phyloP scores from a whole-genome alignment of 257 asterid genomes.

The Solanum megistacrolobum region DNA sequence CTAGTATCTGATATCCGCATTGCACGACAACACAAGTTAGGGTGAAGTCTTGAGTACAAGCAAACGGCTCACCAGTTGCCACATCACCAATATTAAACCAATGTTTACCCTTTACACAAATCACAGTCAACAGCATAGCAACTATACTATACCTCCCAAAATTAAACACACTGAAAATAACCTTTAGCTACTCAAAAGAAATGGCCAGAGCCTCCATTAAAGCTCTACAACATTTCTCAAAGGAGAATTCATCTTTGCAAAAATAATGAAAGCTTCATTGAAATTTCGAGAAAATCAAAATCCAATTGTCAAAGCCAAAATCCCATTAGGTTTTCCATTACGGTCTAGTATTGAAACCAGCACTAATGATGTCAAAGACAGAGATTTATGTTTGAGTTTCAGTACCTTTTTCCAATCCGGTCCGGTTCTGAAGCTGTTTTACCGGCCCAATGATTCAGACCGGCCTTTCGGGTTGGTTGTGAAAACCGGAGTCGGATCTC shows the following conservation, averaged over 20 bases:
- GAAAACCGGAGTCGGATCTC: neutral
- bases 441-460: neutral
- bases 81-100: neutral
- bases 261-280: slow-evolving; percentile 1
- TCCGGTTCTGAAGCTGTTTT: neutral
- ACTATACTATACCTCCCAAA: neutral
- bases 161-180: neutral
- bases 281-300: slow-evolving; percentile 3
- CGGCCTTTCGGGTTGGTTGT: neutral
- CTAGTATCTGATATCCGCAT: too few species aligned
- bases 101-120: neutral
- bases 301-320: neutral
- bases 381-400: neutral
- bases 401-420: neutral
- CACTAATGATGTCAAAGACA: neutral
- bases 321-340: neutral
- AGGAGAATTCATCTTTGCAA: neutral
- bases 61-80: neutral
- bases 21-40: too few species aligned
- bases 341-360: neutral
- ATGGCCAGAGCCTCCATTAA: neutral
- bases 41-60: neutral
- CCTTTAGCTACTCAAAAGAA: neutral
- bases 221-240: neutral
- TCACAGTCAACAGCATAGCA: neutral